phyloP scores from a whole-genome alignment of 179 eudicot genomes.

The Spinacia oleracea region DNA sequence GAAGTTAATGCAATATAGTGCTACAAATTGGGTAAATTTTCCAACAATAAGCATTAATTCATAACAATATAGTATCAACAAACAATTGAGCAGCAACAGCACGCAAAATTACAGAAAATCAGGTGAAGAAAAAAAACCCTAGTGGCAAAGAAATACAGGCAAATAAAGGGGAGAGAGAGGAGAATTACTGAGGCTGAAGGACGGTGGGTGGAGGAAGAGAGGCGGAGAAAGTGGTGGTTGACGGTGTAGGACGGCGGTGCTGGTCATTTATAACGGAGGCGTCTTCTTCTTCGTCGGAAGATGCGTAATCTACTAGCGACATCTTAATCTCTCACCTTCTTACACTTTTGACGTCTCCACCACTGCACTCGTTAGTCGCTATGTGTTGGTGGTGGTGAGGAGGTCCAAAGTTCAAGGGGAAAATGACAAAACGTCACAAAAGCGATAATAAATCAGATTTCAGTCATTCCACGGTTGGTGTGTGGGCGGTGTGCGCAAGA shows the following conservation, averaged over 20 bases:
- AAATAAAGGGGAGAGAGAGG: not conserved
- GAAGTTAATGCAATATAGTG: not conserved
- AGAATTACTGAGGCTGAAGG: constrained; percentile 4
- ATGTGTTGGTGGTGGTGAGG: no score
- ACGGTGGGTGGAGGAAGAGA: not conserved
- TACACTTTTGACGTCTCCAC: no score
- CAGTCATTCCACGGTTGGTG: no score
- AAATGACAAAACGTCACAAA: no score
- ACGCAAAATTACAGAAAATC: no score
- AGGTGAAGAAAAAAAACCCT: not conserved
- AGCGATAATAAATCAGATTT: no score
- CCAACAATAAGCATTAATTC: not conserved
- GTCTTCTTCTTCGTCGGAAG: constrained; percentile 29
- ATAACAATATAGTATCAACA: not conserved
- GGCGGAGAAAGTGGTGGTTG: not conserved
- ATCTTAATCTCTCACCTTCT: not conserved
- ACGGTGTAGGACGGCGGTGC: constrained; percentile 3
- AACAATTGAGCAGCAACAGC: not conserved
- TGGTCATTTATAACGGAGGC: not conserved
- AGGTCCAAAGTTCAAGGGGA: no score
- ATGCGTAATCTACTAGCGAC: constrained; percentile 34
- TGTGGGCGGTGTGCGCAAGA: no score
- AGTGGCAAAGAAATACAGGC: not conserved
- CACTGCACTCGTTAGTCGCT: no score
- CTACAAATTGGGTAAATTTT: not conserved